Evolutionary conservation across 2,329 filamentous ascomycete genomes (phyloP), one percentile per base, ranked within the genome.

Genomic region (Fusarium continuum): DNA sequence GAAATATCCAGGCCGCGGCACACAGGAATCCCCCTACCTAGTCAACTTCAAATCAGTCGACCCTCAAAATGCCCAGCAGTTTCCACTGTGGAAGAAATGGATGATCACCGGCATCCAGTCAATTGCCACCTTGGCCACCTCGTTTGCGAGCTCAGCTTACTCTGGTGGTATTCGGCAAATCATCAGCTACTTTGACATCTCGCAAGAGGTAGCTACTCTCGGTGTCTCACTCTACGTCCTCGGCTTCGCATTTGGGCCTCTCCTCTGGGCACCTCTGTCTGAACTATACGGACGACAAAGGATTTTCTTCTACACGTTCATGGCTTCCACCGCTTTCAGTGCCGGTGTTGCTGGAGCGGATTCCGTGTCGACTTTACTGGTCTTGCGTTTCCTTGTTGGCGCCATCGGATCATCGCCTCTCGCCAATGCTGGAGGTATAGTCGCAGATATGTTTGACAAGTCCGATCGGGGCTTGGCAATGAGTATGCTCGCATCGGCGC

Each of bases 41-140:
- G 88, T 92, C 62, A 83, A 85, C 50, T 92, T 88, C 77, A 81
- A 91, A n/a, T 82, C 84, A 11, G 73, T 85, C 48, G 90, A 93
- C 70, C 81, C 84, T 3, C 82, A 85, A 63, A 89, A 92, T 71
- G 88, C 90, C 0, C 83, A 88, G 79, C 75, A 78, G 17, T 89
- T 86, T 62, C 75, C 81, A 3, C 51, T 67, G 2, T 53, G 68
- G 32, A 83, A 82, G 72, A 91, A 91, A 76, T 92, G 89, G 89
- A 71, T 70, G 13, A 84, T 89, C 61, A 88, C 87, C 1, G 6
- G n/a, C 8, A 41, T 62, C 3, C 61, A 62, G 43, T 87, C 89
- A 4, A 63, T 89, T 7, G 85, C 89, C 8, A 89, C 88, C 0
- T 79, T 92, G 32, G 88, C 83, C 14, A 88, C 91, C 14, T 80